Conservation (phyloP, 352 stramenopile genomes). For the Pseudoperonospora humuli region DNA sequence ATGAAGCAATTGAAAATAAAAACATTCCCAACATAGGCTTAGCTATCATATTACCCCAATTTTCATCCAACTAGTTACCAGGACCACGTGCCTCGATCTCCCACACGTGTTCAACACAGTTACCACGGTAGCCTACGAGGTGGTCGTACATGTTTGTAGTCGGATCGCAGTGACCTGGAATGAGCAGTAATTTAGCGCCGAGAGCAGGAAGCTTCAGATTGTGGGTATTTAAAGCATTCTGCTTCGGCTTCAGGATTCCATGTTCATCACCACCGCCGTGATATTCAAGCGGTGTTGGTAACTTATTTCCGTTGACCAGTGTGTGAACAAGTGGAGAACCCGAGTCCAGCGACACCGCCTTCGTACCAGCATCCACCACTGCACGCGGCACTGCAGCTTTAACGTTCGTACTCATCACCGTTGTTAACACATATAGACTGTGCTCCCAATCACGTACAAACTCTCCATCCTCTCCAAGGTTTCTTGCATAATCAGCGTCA, state of each 20-base stretch:
- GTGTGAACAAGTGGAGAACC: slow-evolving; percentile 46
- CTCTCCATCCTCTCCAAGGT: slow-evolving; percentile 33
- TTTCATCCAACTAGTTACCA: slow-evolving; percentile 32
- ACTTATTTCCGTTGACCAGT: slow-evolving; percentile 25
- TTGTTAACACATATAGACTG: slow-evolving; percentile 61
- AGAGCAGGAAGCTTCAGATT: slow-evolving; percentile 39
- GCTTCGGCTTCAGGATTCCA: slow-evolving; percentile 38
- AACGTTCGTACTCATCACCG: slow-evolving; percentile 53
- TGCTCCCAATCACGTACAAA: slow-evolving; percentile 45
- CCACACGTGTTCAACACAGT: slow-evolving; percentile 48
- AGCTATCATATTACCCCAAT: no score
- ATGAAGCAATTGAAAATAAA: no score
- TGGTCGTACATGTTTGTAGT: slow-evolving; percentile 75
- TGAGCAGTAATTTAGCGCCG: slow-evolving; percentile 49
- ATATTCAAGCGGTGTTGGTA: slow-evolving; percentile 41
- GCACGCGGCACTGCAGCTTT: slow-evolving; percentile 26
- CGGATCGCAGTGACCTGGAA: slow-evolving; percentile 65
- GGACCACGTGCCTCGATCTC: slow-evolving; percentile 44
- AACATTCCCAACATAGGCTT: no score
- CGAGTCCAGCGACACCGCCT: slow-evolving; percentile 61
- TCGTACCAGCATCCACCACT: slow-evolving; percentile 70
- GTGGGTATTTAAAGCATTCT: background rate
- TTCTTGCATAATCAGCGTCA: slow-evolving; percentile 62
- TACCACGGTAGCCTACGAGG: slow-evolving; percentile 46
- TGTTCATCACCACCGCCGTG: slow-evolving; percentile 58